A percentile compares a stretch with the other conserved stretches of the same genome.
phyloP scores from a whole-genome alignment of 192 early-diverging fungal genomes.

The Pilaira anomala region DNA sequence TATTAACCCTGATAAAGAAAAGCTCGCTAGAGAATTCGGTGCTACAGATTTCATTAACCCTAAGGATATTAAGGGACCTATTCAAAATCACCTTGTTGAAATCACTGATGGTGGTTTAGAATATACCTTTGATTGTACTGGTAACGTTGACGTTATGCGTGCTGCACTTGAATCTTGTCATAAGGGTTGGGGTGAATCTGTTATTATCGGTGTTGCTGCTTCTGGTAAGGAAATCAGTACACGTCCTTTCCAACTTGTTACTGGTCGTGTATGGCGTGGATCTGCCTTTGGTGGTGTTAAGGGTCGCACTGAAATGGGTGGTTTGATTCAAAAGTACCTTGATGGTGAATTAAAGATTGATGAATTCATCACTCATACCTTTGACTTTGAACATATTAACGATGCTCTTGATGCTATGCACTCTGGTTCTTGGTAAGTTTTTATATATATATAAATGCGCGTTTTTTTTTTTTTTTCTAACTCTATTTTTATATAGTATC shows the following conservation, averaged over 20 bases:
- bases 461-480: neutral
- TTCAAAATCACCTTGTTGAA: constrained; percentile 82
- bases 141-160: constrained; percentile 90
- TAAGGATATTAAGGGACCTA: constrained; percentile 68
- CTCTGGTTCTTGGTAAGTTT: constrained; percentile 56
- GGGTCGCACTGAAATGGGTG: constrained; percentile 87
- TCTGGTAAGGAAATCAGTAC: constrained; percentile 91
- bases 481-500: constrained; percentile 20
- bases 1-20: constrained; percentile 84
- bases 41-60: constrained; percentile 91
- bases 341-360: constrained; percentile 86
- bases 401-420: constrained; percentile 93
- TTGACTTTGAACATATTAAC: constrained; percentile 83
- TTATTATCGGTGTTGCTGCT: constrained; percentile 90
- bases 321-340: constrained; percentile 84
- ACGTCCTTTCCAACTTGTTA: constrained; percentile 95
- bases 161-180: constrained; percentile 90
- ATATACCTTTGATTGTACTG: constrained; percentile 96
- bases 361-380: constrained; percentile 84
- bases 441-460: neutral
- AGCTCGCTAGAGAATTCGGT: constrained; percentile 73
- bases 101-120: constrained; percentile 95
- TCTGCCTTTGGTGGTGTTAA: constrained; percentile 97
- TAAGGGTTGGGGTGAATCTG: constrained; percentile 90
- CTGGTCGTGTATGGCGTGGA: constrained; percentile 94